Conservation (phyloP, 2,329 filamentous ascomycete genomes). For the Pestalotiopsis sp. region DNA sequence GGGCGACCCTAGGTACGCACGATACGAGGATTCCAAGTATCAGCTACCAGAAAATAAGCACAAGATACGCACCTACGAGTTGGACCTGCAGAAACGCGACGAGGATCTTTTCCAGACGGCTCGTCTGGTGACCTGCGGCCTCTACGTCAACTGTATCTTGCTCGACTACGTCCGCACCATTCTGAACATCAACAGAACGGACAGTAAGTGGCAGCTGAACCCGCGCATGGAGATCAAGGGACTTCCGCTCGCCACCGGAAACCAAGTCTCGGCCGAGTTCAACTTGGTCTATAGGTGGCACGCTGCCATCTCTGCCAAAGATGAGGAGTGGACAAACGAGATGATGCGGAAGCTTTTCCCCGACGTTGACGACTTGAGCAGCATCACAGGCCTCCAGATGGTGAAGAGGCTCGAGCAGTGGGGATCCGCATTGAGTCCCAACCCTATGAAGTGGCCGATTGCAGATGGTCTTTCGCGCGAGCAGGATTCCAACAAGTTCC, state of each 20-base stretch:
- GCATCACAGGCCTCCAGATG: conserved; percentile 50
- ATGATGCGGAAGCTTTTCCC: conserved; percentile 34
- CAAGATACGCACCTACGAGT: conserved; percentile 15
- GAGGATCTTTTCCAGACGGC: conserved; percentile 43
- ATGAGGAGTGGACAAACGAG: conserved; percentile 47
- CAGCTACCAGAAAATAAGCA: conserved; percentile 27
- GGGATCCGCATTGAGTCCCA: conserved; percentile 29
- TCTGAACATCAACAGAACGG: conserved; percentile 51
- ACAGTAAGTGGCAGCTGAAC: conserved; percentile 33
- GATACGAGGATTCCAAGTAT: conserved; percentile 29
- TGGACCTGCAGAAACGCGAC: conserved; percentile 31
- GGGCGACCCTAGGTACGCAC: conserved; percentile 38
- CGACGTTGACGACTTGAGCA: conserved; percentile 41
- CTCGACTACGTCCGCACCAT: conserved; percentile 43
- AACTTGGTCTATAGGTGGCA: conserved; percentile 57
- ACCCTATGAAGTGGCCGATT: conserved; percentile 1
- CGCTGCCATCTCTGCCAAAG: conserved; percentile 41
- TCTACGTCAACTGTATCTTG: conserved; percentile 55
- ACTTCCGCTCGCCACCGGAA: conserved; percentile 36
- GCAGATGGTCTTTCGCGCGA: not conserved
- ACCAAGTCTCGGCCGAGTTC: conserved; percentile 55
- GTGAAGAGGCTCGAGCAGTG: conserved; percentile 48
- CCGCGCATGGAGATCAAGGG: conserved; percentile 36
- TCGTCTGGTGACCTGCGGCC: conserved; percentile 52
- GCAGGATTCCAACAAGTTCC: conserved; percentile 36